Evolutionary conservation across 2,329 filamentous ascomycete genomes (phyloP), one percentile per base, ranked within the genome.

Genomic region (Apiospora arundinis): DNA sequence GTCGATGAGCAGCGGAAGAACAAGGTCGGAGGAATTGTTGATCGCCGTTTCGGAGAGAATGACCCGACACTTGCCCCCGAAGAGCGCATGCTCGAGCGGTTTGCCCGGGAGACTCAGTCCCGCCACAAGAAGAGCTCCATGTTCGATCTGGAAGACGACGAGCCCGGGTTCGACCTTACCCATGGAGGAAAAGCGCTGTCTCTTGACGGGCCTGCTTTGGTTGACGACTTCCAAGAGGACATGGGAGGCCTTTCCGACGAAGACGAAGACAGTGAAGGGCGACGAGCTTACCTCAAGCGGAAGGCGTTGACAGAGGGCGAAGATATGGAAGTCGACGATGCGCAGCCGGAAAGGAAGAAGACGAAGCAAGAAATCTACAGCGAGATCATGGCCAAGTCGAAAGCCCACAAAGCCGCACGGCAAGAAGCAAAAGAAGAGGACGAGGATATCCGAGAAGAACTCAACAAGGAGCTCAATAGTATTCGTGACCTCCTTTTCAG

Each of bases 331-430:
- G 85, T 85, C 0, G 84, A 83, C 6, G 86, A 86, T 46, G 86
- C 86, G 25, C 84, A 91, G 74, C 95, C 94, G 0, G 92, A 95
- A 77, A 89, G 92, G 72, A 98, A 97, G 82, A 99, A 98, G 85
- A 92, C 92, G 3, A 98, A 98, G 83, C 93, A 96, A 70, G 96
- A 99, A 82, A 93, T 99, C 68, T 98, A 98, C 94, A 93, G 97
- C 78, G 97, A 99, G 82, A 88, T 99, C 73, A 98, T 99, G 75
- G 94, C 95, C 73, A 99, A 99, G 83, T 98, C 95, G 0, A 99
- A 99, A 80, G 87, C 93, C 73, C 89, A 98, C 87, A 98, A 97
- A 83, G 95, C 95, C 79, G 95, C 98, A 83, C 91, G 96, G 52
- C 96, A 99, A 82, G 92, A 94, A 72, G 90, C 91, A 40, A 98